Base-by-base conservation (phyloP, 129 eudicot species). In the Chrysanthemum seticuspe region DNA sequence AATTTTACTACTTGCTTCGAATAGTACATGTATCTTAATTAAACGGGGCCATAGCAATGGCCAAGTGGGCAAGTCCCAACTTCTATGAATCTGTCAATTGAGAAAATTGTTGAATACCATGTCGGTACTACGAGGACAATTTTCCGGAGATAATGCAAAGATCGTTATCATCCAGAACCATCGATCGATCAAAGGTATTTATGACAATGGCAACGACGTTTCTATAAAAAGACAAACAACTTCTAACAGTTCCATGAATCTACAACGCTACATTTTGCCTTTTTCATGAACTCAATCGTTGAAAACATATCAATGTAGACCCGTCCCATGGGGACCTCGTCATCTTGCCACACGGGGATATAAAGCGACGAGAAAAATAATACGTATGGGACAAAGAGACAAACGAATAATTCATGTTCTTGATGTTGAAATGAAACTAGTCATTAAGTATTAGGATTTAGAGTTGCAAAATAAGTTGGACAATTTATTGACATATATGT, bases 21-120 rank as follows among this genome's bases (percentile, higher is more conserved):
- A 3, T 47, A 55, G 25, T 36, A 64, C 18, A 34, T 65, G 23
- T 63, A 29, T 57, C 50, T 65, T 65, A 65, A 55, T 55, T 13
- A 65, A 13, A 59, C 21, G 66, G 48, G 74, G 23, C 45, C 61
- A 76, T 76, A 13, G n/a, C 19, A n/a, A 77, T 77, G 36, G 56
- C 51, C 80, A 61, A 51, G 76, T 77, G 65, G 78, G 76, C 72
- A 78, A 78, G 67, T 71, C 72, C 72, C 81, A 62, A 78, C 50
- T 62, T 78, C 67, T 60, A 63, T 78, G 81, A 66, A 71, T 40
- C 10, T 78, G 72, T 78, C 66, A 52, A 15, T 77, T n/a, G 62
- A 60, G 69, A 49, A 68, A 55, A 44, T 48, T 62, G 68, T 66
- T 31, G 50, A 44, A 14, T 75, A 76, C 47, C 70, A 29, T 69